phyloP scores from a whole-genome alignment of 1,139 yeast genomes.

The Blastobotrys ciferrii region DNA sequence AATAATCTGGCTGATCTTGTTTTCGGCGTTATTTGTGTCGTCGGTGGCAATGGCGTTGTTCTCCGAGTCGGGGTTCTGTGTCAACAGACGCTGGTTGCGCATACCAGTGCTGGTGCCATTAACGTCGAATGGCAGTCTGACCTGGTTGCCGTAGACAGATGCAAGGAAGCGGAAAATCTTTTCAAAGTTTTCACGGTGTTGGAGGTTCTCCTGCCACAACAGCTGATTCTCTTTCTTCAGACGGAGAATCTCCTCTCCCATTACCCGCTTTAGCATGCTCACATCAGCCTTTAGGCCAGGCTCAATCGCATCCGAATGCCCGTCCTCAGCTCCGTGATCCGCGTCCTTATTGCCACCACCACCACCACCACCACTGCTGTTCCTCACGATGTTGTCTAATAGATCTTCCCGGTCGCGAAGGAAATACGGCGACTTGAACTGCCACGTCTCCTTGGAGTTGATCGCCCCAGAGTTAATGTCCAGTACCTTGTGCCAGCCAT shows the following conservation, averaged over 20 bases:
- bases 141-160: constrained; percentile 67
- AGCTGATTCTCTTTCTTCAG: constrained; percentile 84
- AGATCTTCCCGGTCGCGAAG: constrained; percentile 67
- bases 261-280: constrained; percentile 46
- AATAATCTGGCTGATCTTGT: constrained; percentile 1
- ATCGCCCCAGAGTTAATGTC: constrained; percentile 69
- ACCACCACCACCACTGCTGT: constrained; percentile 37
- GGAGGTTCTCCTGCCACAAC: constrained; percentile 83
- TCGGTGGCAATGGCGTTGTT: too few species aligned
- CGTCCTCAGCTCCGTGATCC: constrained; percentile 46
- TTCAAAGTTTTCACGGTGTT: constrained; percentile 83
- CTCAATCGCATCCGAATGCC: not conserved
- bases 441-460: constrained; percentile 63
- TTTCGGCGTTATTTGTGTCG: not conserved
- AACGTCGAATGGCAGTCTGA: constrained; percentile 37
- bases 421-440: constrained; percentile 78
- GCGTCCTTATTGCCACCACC: constrained; percentile 38
- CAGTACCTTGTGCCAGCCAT: constrained; percentile 93
- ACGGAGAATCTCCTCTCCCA: constrained; percentile 79
- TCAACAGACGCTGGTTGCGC: not conserved
- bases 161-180: constrained; percentile 86
- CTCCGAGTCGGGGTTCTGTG: too few species aligned
- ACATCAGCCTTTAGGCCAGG: constrained; percentile 43
- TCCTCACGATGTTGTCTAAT: constrained; percentile 65
- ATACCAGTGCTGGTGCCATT: not conserved